Evolutionary conservation across 345 rosid genomes (phyloP).

Genomic region (Abelmoschus esculentus): DNA sequence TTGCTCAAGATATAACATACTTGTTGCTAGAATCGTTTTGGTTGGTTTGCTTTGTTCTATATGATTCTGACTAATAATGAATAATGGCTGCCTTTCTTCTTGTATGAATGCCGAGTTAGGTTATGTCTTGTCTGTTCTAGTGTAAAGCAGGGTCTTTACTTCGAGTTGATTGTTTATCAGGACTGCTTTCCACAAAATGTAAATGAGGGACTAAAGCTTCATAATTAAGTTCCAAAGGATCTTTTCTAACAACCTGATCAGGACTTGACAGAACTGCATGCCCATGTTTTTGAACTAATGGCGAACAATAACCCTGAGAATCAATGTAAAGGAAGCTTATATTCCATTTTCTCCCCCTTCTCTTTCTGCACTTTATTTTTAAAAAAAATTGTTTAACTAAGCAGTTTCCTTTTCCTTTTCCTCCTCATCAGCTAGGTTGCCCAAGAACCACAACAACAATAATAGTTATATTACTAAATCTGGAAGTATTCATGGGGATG

Average conservation of each 20-base stretch:
- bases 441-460: background rate
- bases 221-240: background rate
- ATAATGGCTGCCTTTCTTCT: background rate
- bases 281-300: constrained; percentile 19
- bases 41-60: no score
- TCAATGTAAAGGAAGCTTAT: constrained; percentile 23
- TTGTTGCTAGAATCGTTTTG: no score
- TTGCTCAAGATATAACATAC: no score
- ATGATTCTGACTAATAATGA: no score
- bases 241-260: background rate
- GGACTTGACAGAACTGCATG: constrained; percentile 20
- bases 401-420: background rate
- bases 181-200: background rate
- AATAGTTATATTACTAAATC: constrained; percentile 10
- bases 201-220: background rate
- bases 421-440: constrained; percentile 26
- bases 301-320: constrained; percentile 10
- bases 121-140: background rate
- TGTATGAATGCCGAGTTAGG: background rate
- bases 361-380: background rate
- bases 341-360: background rate
- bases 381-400: constrained; percentile 27
- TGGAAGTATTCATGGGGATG: constrained; percentile 17
- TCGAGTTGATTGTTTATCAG: background rate
- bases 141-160: background rate